Base-by-base conservation (phyloP, 805 yeast species). In the Metschnikowia arizonensis region DNA sequence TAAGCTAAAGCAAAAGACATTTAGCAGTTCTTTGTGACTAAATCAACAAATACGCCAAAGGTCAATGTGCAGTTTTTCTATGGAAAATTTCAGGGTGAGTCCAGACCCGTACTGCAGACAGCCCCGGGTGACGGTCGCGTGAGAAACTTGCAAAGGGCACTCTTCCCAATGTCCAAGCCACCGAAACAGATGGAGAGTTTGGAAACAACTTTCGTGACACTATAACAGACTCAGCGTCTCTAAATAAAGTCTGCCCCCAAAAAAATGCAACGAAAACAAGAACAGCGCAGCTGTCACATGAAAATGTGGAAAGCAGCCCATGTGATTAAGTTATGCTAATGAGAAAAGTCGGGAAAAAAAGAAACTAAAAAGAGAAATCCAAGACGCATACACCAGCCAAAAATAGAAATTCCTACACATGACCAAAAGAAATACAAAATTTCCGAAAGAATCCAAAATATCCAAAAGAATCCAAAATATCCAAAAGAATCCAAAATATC, bases 311-410 rank as follows among this genome's bases (percentile, higher is more conserved):
- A 14, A 18, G 40, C 40, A 18, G 32, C 6, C 8, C 32, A 26
- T 28, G 40, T 33, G 33, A 37, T 28, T 12, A 26, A 12, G 11
- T 7, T n/a, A 37, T 17, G 40, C 25, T 37, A 24, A 37, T 37
- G 23, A 37, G 25, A 26, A 12, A 26, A 37, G 40, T 26, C 40
- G 33, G 32, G 35, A 29, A 23, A 39, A 39, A 31, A 39, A 39
- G 34, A 39, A 37, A 37, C 40, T 17, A 37, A 37, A 28, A 37
- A 37, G 25, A 37, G 40, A 37, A 37, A 37, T 26, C 17, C 40
- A n/a, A 18, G 3, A 10, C 40, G 40, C 40, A 37, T 32, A 18
- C 26, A 34, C 9, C 11, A 28, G 9, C 30, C 40, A 24, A 29
- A 28, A 37, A n/a, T 21, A 6, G 6, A 21, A 5, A 21, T 4